Base-by-base conservation (phyloP, 495 filamentous ascomycete species). In the Hypoxylon subgilvum region DNA sequence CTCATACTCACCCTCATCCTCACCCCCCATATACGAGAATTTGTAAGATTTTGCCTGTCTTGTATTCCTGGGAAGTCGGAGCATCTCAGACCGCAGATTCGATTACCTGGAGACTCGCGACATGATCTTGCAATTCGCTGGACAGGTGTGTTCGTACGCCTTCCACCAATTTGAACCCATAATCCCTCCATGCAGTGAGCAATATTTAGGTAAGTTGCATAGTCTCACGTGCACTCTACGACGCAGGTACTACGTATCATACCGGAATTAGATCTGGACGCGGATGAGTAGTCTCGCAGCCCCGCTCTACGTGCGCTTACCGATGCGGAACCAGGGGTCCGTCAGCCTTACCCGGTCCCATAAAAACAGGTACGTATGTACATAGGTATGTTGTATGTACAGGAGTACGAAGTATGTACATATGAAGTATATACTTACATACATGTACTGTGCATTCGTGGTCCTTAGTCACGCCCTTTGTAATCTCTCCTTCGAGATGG, bases 131-230 rank as follows among this genome's bases (percentile, higher is more conserved):
- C n/a, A n/a, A n/a, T n/a, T n/a, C n/a, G n/a, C n/a, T n/a, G n/a
- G n/a, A n/a, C n/a, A n/a, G n/a, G n/a, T n/a, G n/a, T n/a, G n/a
- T n/a, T n/a, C n/a, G n/a, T n/a, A n/a, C n/a, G n/a, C n/a, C n/a
- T n/a, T n/a, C n/a, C n/a, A n/a, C n/a, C n/a, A n/a, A n/a, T n/a
- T n/a, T n/a, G n/a, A n/a, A n/a, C n/a, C n/a, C n/a, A 39, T 38
- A 16, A 8, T 39, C 32, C 18, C 30, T 35, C 38, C 32, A 45
- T 63, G 58, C 52, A 43, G 57, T 55, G 30, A 60, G 49, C 40
- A 41, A 31, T 30, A 41, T 28, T 36, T 51, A 23, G 22, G 23
- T 23, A 32, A 18, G 13, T 34, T n/a, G n/a, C n/a, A n/a, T n/a
- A n/a, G 38, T 47, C 38, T 51, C 30, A 21, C 40, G 30, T 38